These are phyloP conservation scores for Rhynchospora pubera DNA, from an alignment of 176 grass and related monocot genomes.

Conservation along the genomic window DNA sequence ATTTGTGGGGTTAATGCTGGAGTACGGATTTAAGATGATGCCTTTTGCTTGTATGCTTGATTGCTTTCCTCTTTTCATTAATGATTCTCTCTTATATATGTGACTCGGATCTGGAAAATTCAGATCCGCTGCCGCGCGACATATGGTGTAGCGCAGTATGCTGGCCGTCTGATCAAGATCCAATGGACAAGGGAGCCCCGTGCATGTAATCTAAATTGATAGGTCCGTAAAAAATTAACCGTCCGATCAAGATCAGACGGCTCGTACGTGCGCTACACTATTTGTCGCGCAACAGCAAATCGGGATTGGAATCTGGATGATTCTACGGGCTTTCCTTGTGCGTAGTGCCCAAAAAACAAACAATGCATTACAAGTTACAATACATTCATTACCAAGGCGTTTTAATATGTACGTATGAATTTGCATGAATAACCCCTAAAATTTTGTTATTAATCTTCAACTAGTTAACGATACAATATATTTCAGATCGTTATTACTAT, in stretches of 20 bases:
- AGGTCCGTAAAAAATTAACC: too few relatives aligned
- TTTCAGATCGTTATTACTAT: too few relatives aligned
- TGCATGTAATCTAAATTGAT: too few relatives aligned
- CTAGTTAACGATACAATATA: background rate
- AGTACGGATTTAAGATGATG: slow-evolving; percentile 6
- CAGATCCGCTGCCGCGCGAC: too few relatives aligned
- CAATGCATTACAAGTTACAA: slow-evolving; percentile 12
- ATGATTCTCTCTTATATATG: slow-evolving; percentile 6
- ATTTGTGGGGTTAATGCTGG: background rate
- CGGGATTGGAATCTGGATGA: too few relatives aligned
- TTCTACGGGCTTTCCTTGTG: slow-evolving; percentile 24
- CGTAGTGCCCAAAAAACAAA: slow-evolving; percentile 45
- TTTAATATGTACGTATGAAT: background rate
- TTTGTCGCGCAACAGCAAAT: too few relatives aligned
- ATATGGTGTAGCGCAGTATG: too few relatives aligned
- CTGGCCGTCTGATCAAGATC: too few relatives aligned
- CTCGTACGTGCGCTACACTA: too few relatives aligned
- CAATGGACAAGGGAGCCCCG: too few relatives aligned
- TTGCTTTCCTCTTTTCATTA: slow-evolving; percentile 22
- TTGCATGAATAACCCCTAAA: background rate
- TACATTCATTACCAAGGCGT: background rate
- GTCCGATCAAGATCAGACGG: too few relatives aligned
- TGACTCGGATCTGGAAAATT: too few relatives aligned
- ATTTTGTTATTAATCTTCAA: background rate
- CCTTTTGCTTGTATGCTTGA: slow-evolving; percentile 16